Evolutionary conservation across 148 eudicot species (phyloP).

Genomic region (Rhododendron griersonianum): DNA sequence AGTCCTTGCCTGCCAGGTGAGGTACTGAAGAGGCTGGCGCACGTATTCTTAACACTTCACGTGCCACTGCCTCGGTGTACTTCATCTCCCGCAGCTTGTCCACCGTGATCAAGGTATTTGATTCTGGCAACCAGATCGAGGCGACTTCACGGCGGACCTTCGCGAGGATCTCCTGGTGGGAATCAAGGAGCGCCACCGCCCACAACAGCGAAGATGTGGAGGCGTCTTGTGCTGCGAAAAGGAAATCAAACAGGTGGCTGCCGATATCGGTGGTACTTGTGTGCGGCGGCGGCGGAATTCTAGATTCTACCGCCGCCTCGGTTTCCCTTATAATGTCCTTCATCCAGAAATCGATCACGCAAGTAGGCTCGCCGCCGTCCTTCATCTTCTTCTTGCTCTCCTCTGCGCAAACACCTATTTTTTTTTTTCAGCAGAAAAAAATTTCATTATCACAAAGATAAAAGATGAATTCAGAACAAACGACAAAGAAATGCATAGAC

Average conservation of each 20-base stretch:
- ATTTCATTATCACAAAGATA: neutral
- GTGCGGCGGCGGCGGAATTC: constrained; percentile 27
- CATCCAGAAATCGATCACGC: constrained; percentile 82
- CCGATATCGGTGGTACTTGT: constrained; percentile 37
- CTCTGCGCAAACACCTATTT: constrained; percentile 38
- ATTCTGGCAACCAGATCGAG: constrained; percentile 41
- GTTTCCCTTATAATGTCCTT: constrained; percentile 49
- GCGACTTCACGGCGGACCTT: constrained; percentile 55
- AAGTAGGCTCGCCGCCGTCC: constrained; percentile 39
- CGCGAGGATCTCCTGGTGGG: constrained; percentile 54
- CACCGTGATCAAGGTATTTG: constrained; percentile 29
- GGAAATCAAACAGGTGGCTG: constrained; percentile 62
- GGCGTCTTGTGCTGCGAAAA: constrained; percentile 85
- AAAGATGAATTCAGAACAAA: no score
- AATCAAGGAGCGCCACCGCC: constrained; percentile 66
- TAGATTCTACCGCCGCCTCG: constrained; percentile 14
- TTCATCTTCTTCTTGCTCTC: constrained; percentile 47
- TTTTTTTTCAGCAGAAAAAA: neutral
- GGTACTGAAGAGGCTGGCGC: constrained; percentile 84
- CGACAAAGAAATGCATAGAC: no score
- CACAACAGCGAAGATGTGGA: constrained; percentile 77
- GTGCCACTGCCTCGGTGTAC: constrained; percentile 86
- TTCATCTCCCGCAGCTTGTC: constrained; percentile 55
- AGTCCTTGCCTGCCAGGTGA: constrained; percentile 64
- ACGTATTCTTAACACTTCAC: constrained; percentile 59